Base-by-base conservation (phyloP, 2,329 filamentous ascomycete genomes). In the Monosporascus sp. region DNA sequence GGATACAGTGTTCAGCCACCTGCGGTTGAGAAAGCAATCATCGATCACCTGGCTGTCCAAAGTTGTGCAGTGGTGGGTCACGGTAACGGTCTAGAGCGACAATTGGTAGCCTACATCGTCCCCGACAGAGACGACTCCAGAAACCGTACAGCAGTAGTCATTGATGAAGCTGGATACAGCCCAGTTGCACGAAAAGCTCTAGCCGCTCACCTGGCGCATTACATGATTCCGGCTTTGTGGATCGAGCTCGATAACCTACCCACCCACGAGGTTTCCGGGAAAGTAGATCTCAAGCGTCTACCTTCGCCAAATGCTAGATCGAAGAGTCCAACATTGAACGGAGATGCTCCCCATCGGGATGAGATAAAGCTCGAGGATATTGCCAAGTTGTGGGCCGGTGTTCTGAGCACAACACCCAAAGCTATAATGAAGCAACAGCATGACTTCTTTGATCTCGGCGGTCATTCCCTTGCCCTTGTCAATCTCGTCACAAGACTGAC, bases 141-240 rank as follows among this genome's bases (percentile, higher is more conserved):
- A 41, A 77, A 82, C 44, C 84, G 87, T 22, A 81, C 84, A 0
- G 70, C 74, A 4, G 76, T 90, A 3, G 80, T 86, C 47, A 82
- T 91, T 47, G 84, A 91, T 55, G 82, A 86, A 52, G 80, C 83
- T 27, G 88, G 87, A 5, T 86, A 88, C 68, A 91, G 88, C 60
- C 84, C 88, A 1, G 78, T 79, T 6, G 84, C 87, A 3, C 80
- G 89, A 47, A 81, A 84, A 52, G 79, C 80, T 17, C 76, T 93
- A 2, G 78, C 84, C 1, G 74, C 80, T 17, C 83, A 84, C 57
- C 77, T 93, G 31, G 89, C 89, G 1, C 87, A 90, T 57, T 93
- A 93, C 70, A 92, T 93, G 89, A 86, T 93, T 51, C 89, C 89
- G 0, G 79, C 86, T 1, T 69, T 91, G 3, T 93, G 89, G 89